These are phyloP conservation scores for Apiospora hydei DNA, from an alignment of 2,329 filamentous ascomycete genomes.

Conservation along the genomic window DNA sequence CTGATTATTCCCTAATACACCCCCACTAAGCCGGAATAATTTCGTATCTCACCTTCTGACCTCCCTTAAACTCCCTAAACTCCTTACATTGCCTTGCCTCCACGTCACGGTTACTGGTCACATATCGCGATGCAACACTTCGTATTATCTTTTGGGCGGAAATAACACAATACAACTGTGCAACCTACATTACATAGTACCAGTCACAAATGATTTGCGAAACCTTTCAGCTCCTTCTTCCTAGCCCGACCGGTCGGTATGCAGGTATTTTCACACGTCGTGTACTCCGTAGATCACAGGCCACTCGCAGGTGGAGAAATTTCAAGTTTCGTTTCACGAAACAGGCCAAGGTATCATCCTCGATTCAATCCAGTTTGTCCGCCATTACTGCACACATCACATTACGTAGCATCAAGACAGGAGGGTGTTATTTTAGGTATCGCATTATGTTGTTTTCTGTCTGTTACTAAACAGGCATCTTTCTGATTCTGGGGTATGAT, in stretches of 20 bases:
- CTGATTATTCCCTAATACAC: not conserved
- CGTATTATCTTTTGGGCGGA: not conserved
- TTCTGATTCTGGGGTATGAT: not conserved
- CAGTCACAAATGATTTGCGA: not conserved
- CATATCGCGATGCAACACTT: not conserved
- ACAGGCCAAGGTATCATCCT: conserved; percentile 15
- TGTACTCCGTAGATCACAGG: not conserved
- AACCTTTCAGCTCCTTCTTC: not conserved
- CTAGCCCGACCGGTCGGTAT: not conserved
- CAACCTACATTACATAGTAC: not conserved
- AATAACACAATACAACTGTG: not conserved
- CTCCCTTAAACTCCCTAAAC: not conserved
- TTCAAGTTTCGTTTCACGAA: conserved; percentile 20
- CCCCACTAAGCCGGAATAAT: not conserved
- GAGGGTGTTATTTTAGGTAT: not conserved
- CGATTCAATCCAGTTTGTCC: not conserved
- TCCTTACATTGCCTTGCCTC: too few relatives aligned
- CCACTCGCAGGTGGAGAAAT: conserved; percentile 7
- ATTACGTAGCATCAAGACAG: not conserved
- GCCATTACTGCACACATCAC: not conserved
- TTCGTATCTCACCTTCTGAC: not conserved
- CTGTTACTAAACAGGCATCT: not conserved
- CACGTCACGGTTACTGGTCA: too few relatives aligned
- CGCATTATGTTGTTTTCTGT: conserved; percentile 4
- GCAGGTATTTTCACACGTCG: not conserved